Evolutionary conservation across 441 rosid species (phyloP).

Genomic region (Flueggea neowawraea): DNA sequence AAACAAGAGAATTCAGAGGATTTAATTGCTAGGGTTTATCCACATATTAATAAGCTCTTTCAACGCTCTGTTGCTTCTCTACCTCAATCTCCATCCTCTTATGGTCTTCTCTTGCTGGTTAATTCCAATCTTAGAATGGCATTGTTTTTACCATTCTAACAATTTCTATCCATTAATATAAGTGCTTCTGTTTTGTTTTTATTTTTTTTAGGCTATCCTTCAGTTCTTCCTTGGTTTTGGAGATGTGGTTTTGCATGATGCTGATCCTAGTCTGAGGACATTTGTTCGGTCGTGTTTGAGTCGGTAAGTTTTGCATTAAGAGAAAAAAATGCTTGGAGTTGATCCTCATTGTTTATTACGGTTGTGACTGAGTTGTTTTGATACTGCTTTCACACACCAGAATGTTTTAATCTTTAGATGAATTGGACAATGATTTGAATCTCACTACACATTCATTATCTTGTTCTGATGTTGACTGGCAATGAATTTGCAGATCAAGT

Average conservation of each 20-base stretch:
- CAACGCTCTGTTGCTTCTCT: constrained; percentile 80
- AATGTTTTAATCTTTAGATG: background rate
- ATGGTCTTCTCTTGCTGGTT: constrained; percentile 85
- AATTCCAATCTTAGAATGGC: background rate
- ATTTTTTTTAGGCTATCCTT: constrained; percentile 67
- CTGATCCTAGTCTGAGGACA: constrained; percentile 77
- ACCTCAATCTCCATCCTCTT: constrained; percentile 59
- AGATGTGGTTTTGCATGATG: constrained; percentile 89
- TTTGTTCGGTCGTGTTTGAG: constrained; percentile 92
- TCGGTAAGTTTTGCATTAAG: constrained; percentile 44
- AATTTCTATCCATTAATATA: background rate
- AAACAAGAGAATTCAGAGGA: constrained; percentile 66
- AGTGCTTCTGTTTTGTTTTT: background rate
- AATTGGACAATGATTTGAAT: background rate
- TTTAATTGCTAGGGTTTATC: constrained; percentile 82
- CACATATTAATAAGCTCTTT: constrained; percentile 77
- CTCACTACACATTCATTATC: constrained; percentile 5
- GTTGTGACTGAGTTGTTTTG: background rate
- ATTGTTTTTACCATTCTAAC: background rate
- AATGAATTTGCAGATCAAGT: constrained; percentile 94
- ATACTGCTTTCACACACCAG: background rate
- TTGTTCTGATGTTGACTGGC: constrained; percentile 38
- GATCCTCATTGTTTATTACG: background rate
- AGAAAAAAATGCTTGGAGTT: background rate
- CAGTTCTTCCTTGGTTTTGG: constrained; percentile 91